Evolutionary conservation across 768 basidiomycete species (phyloP), one percentile per base, ranked within the genome.

Genomic region (Kwoniella newhampshirensis): DNA sequence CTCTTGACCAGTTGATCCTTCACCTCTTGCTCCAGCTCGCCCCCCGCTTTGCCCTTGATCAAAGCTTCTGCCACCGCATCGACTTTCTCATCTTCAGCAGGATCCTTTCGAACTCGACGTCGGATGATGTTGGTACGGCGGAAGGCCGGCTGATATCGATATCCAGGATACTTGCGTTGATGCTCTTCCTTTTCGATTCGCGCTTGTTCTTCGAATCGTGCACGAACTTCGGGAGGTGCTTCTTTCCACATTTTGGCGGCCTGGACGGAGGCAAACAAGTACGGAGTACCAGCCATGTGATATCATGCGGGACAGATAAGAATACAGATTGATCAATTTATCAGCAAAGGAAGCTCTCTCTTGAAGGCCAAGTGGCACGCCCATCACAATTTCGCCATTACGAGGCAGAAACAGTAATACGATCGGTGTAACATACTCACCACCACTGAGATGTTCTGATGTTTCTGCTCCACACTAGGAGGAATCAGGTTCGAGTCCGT

Each of bases 361-460:
- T n/a, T n/a, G n/a, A n/a, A n/a, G n/a, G n/a, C n/a, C n/a, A n/a
- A n/a, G n/a, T 37, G 36, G 36, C 36, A 37, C 11, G 36, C n/a
- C 36, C 9, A n/a, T 37, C 11, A n/a, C 36, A 37, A n/a, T 11
- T n/a, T 37, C 11, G 36, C n/a, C 11, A 37, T 37, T 37, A 9
- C 42, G 20, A 21, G 20, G n/a, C n/a, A n/a, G n/a, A n/a, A n/a
- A n/a, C n/a, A 44, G 12, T 9, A 5, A 12, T 5, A 7, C 20
- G 27, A 9, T 42, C n/a, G n/a, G n/a, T n/a, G n/a, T n/a, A n/a
- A n/a, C n/a, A 45, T 48, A 62, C 71, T 58, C 20, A 74, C 75
- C 32, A 77, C 70, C 11, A 76, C 71, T 18, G 73, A 75, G 50
- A 77, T 76, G 46, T 76, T 76, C 61, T 76, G 75, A 61, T 77